Evolutionary conservation across 176 grass and related monocot genomes (phyloP).

Genomic region (Eragrostis nindensis): DNA sequence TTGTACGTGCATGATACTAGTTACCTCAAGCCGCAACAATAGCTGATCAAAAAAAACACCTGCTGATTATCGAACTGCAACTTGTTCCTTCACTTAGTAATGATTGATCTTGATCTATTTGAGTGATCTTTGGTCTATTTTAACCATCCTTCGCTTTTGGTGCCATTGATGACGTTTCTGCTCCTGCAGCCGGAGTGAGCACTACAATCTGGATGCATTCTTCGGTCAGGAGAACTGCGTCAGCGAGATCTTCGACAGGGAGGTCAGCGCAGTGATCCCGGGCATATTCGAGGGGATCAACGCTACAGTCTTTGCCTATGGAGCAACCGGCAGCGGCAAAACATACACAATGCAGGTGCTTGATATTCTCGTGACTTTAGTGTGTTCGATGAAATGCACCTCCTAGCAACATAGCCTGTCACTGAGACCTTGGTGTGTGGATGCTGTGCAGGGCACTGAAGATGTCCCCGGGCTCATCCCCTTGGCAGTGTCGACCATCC

Average conservation of each 20-base stretch:
- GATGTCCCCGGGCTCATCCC: constrained; percentile 70
- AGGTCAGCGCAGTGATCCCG: constrained; percentile 68
- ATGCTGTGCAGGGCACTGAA: constrained; percentile 58
- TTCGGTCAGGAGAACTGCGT: constrained; percentile 61
- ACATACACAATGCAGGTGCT: constrained; percentile 91
- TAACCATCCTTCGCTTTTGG: not conserved
- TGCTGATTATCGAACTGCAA: too few species aligned
- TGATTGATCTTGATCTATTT: not conserved
- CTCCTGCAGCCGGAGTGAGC: constrained; percentile 77
- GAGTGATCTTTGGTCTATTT: not conserved
- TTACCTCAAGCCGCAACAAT: not conserved
- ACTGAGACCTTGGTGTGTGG: not conserved
- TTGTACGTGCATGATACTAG: too few species aligned
- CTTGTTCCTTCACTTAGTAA: not conserved
- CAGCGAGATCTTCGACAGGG: constrained; percentile 65
- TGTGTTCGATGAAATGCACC: constrained; percentile 16
- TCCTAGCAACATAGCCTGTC: not conserved
- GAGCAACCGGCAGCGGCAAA: constrained; percentile 87
- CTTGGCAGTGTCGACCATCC: constrained; percentile 58
- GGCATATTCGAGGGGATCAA: constrained; percentile 71
- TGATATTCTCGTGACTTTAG: not conserved
- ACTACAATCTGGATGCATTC: constrained; percentile 80
- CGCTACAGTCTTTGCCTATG: constrained; percentile 76
- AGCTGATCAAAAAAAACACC: too few species aligned
- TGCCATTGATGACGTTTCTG: not conserved